Evolutionary conservation across 2,329 filamentous ascomycete species (phyloP).

Genomic region (Ceratocystis cacaofunesta): DNA sequence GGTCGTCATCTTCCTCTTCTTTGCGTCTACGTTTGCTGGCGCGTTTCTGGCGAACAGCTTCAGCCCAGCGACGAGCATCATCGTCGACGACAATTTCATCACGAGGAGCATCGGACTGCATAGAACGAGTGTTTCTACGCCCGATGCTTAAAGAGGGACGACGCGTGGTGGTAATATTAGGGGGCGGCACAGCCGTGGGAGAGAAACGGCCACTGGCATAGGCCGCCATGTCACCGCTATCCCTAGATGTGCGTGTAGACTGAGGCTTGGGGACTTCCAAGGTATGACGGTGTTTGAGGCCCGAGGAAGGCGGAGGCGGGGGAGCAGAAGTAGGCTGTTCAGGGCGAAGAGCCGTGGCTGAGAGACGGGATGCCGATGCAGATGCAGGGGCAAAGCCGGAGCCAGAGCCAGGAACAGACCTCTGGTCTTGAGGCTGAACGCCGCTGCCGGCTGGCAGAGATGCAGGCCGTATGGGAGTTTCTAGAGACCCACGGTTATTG

Average conservation of each 20-base stretch:
- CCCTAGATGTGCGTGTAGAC: constrained; percentile 54
- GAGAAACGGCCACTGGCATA: constrained; percentile 72
- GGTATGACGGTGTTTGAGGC: constrained; percentile 69
- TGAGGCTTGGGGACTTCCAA: constrained; percentile 65
- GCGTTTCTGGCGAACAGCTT: constrained; percentile 80
- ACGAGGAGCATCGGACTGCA: constrained; percentile 68
- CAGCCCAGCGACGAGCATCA: constrained; percentile 81
- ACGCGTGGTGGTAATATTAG: constrained; percentile 37
- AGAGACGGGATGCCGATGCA: constrained; percentile 8
- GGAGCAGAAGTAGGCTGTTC: constrained; percentile 15
- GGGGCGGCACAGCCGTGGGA: constrained; percentile 30
- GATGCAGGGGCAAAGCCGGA: constrained; percentile 1
- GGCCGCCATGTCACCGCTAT: constrained; percentile 53
- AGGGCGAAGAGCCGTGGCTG: constrained; percentile 4
- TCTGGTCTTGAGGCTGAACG: constrained; percentile 1
- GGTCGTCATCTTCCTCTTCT: constrained; percentile 82
- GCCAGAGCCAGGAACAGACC: background rate
- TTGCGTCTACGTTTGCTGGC: constrained; percentile 71
- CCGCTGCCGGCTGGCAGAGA: constrained; percentile 2
- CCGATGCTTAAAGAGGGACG: constrained; percentile 72
- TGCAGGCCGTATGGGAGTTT: background rate
- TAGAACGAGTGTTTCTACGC: constrained; percentile 66
- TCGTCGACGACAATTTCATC: constrained; percentile 81
- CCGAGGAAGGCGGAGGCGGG: constrained; percentile 24
- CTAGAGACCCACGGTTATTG: constrained; percentile 5